Evolutionary conservation across 2,329 filamentous ascomycete genomes (phyloP), one percentile per base, ranked within the genome.

Genomic region (Pezicula radicicola): DNA sequence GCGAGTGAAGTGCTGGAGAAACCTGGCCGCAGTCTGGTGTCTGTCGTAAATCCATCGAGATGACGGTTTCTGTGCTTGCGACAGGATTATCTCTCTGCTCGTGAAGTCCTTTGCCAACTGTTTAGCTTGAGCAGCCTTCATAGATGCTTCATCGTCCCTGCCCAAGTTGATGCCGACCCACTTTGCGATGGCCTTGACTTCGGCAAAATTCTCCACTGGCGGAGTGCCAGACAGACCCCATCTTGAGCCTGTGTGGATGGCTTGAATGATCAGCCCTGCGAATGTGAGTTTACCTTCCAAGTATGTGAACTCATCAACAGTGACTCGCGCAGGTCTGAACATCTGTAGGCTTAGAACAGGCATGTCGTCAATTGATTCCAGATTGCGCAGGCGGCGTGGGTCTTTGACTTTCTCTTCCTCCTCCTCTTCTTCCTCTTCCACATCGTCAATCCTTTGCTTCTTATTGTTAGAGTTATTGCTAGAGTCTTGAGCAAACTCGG

Each of bases 141-240:
- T 72, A 16, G 70, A 63, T 2, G 72, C 71, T 51, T 76, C 75
- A 40, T 80, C 76, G 45, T 82, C 75, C 18, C 77, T 64, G 2
- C 80, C 82, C 1, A 88, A 67, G 43, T 74, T 72, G 19, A 84
- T 66, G 1, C 77, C 75, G 2, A 88, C 62, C 15, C 85, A 75
- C 1, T 68, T 69, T 1, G 81, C 81, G 52, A 86, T 81, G 15
- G 73, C 74, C 48, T 84, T 80, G 8, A 87, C 70, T 55, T 85
- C 80, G 1, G 76, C 73, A 58, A 84, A 84, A 49, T 80, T 76
- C 5, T 73, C 72, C 3, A 86, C 61, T 0, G 75, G 72, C 1
- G 84, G 84, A 1, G 84, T 88, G 3, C 80, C 84, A 0, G 83
- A 87, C 2, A 88, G 68, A 6, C 84, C 71, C 83, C 84, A 87